These are phyloP conservation scores for Yamadazyma atmosphaerica DNA, from an alignment of 1,139 yeast species.

Conservation along the genomic window DNA sequence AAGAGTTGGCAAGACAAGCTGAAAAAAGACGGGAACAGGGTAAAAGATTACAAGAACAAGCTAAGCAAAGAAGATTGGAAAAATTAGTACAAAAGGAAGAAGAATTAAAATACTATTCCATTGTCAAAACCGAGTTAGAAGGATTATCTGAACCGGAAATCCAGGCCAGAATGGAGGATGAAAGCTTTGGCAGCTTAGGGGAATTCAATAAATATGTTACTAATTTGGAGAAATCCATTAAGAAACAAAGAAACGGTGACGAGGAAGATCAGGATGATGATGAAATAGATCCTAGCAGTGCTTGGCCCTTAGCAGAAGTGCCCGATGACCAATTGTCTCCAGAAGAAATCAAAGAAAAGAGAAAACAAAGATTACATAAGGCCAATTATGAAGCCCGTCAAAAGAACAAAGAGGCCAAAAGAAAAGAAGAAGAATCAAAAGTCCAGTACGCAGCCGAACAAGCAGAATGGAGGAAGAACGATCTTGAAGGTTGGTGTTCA, in stretches of 20 bases:
- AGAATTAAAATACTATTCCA: slow-evolving; percentile 70
- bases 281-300: slow-evolving; percentile 48
- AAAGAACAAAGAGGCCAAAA: slow-evolving; percentile 77
- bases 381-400: slow-evolving; percentile 88
- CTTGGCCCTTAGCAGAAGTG: slow-evolving; percentile 76
- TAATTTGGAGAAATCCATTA: slow-evolving; percentile 68
- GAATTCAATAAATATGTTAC: slow-evolving; percentile 70
- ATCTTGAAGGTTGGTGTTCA: slow-evolving; percentile 77
- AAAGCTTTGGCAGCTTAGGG: slow-evolving; percentile 74
- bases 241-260: slow-evolving; percentile 66
- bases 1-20: slow-evolving; percentile 73
- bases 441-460: slow-evolving; percentile 61
- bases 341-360: slow-evolving; percentile 82
- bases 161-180: slow-evolving; percentile 55
- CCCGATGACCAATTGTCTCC: slow-evolving; percentile 83
- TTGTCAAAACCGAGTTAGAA: slow-evolving; percentile 54
- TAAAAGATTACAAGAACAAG: slow-evolving; percentile 87
- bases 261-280: slow-evolving; percentile 43
- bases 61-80: slow-evolving; percentile 79
- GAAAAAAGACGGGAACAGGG: slow-evolving; percentile 87
- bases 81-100: slow-evolving; percentile 78
- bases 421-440: slow-evolving; percentile 51
- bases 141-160: slow-evolving; percentile 44
- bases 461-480: slow-evolving; percentile 72
- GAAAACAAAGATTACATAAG: slow-evolving; percentile 77